Conservation (phyloP, 176 grass and related monocot genomes). For the Cocos nucifera region DNA sequence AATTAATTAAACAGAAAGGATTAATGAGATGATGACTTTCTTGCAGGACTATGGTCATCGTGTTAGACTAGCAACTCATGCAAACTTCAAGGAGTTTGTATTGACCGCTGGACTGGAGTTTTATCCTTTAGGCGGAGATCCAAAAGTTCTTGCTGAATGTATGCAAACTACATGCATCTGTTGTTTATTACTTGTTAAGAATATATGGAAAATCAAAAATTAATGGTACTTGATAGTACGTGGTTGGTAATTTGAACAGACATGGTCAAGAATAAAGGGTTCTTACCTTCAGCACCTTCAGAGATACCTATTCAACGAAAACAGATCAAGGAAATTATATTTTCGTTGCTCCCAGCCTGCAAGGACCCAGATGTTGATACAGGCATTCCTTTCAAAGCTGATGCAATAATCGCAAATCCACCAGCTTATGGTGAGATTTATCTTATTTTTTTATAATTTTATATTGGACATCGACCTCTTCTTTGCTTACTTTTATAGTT, state of each 20-base stretch:
- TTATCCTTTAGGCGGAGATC: conserved; percentile 88
- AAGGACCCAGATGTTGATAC: conserved; percentile 65
- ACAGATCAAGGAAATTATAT: conserved; percentile 90
- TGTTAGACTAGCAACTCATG: conserved; percentile 87
- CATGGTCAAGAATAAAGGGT: conserved; percentile 99
- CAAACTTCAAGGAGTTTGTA: conserved; percentile 96
- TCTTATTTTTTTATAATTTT: conserved; percentile 4
- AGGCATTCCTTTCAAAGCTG: conserved; percentile 55
- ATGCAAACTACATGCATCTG: conserved; percentile 9
- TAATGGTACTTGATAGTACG: too few relatives aligned
- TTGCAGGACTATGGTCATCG: conserved; percentile 85
- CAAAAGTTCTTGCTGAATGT: conserved; percentile 92
- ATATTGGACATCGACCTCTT: too few relatives aligned
- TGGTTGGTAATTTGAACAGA: conserved; percentile 41
- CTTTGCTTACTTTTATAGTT: too few relatives aligned
- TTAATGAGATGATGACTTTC: background rate
- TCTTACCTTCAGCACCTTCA: conserved; percentile 76
- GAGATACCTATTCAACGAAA: conserved; percentile 93
- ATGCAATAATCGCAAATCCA: conserved; percentile 94
- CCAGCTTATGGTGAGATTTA: conserved; percentile 73
- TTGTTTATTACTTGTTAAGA: conserved; percentile 1
- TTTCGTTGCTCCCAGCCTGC: conserved; percentile 73
- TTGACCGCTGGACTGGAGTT: conserved; percentile 84
- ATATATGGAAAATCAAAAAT: background rate
- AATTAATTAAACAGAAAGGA: too few relatives aligned